Evolutionary conservation across 2,329 filamentous ascomycete genomes (phyloP).

Genomic region (Graphilbum fragrans): DNA sequence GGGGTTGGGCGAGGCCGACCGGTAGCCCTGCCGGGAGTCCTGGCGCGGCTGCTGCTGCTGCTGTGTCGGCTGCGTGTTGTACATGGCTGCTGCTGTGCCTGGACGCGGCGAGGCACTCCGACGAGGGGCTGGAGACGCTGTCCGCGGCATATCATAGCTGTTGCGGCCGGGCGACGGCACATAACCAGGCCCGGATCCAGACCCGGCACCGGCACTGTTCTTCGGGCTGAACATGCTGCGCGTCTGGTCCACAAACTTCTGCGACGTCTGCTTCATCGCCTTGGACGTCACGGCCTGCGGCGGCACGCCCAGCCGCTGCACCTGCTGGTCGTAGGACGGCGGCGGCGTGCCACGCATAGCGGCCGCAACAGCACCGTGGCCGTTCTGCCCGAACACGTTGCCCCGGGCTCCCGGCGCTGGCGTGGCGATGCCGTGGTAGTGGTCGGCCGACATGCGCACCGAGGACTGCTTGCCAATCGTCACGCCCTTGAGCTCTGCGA

Average conservation of each 20-base stretch:
- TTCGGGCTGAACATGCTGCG: conserved; percentile 56
- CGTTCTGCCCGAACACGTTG: conserved; percentile 21
- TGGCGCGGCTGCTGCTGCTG: conserved; percentile 9
- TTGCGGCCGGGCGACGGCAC: conserved; percentile 40
- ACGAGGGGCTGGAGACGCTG: conserved; percentile 56
- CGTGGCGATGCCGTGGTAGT: conserved; percentile 85
- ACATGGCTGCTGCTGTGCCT: conserved; percentile 25
- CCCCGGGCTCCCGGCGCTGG: conserved; percentile 47
- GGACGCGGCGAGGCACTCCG: conserved; percentile 54
- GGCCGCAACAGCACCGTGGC: conserved; percentile 31
- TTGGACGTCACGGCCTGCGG: conserved; percentile 85
- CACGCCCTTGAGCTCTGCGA: conserved; percentile 85
- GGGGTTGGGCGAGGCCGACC: conserved; percentile 40
- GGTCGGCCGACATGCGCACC: conserved; percentile 82
- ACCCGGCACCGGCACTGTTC: neutral
- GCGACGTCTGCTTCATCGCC: conserved; percentile 90
- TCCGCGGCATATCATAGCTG: conserved; percentile 42
- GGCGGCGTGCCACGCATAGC: conserved; percentile 66
- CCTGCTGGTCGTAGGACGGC: conserved; percentile 70
- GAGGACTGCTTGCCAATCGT: conserved; percentile 64
- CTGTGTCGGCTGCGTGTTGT: conserved; percentile 4
- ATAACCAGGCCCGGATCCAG: conserved; percentile 4
- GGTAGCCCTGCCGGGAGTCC: conserved; percentile 23
- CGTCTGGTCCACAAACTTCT: conserved; percentile 76
- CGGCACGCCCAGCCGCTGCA: conserved; percentile 74